A percentile compares a stretch with the other conserved stretches of the same genome.
phyloP scores from a whole-genome alignment of 2,329 filamentous ascomycete genomes.

The Drechslerella coelobrocha region DNA sequence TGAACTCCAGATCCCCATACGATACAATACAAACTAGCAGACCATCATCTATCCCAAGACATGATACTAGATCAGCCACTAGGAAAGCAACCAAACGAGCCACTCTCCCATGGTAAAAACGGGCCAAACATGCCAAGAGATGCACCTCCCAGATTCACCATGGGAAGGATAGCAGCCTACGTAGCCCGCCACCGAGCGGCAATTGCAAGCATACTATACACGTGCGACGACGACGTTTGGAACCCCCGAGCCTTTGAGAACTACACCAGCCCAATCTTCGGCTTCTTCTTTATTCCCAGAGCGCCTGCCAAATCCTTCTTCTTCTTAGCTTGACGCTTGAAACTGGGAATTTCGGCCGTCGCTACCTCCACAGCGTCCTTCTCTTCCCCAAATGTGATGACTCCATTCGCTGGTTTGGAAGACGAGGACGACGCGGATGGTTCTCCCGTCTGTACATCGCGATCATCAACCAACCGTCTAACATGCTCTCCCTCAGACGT shows the following conservation, averaged over 20 bases:
- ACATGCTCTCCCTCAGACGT: slow-evolving; percentile 56
- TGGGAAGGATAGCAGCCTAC: slow-evolving; percentile 11
- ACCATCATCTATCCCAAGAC: too few relatives aligned
- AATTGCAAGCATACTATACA: slow-evolving; percentile 6
- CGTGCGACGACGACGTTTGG: slow-evolving; percentile 8
- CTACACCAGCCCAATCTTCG: slow-evolving; percentile 63
- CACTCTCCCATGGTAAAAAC: background rate
- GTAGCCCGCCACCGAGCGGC: slow-evolving; percentile 1
- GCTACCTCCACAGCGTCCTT: slow-evolving; percentile 55
- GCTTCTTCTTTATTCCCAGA: slow-evolving; percentile 87
- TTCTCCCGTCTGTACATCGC: background rate
- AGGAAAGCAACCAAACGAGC: background rate
- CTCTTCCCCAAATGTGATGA: slow-evolving; percentile 56
- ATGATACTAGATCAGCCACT: background rate
- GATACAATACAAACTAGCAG: too few relatives aligned
- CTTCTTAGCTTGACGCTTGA: slow-evolving; percentile 79
- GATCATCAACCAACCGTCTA: slow-evolving; percentile 52
- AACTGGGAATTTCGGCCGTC: slow-evolving; percentile 65
- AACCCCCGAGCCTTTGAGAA: slow-evolving; percentile 2
- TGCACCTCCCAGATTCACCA: background rate
- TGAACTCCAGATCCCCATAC: too few relatives aligned
- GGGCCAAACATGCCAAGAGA: background rate
- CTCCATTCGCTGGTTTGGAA: slow-evolving; percentile 52
- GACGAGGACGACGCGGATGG: slow-evolving; percentile 19
- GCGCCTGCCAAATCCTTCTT: slow-evolving; percentile 81